phyloP scores from a whole-genome alignment of 176 grass and related monocot species.

The Raddia distichophylla region DNA sequence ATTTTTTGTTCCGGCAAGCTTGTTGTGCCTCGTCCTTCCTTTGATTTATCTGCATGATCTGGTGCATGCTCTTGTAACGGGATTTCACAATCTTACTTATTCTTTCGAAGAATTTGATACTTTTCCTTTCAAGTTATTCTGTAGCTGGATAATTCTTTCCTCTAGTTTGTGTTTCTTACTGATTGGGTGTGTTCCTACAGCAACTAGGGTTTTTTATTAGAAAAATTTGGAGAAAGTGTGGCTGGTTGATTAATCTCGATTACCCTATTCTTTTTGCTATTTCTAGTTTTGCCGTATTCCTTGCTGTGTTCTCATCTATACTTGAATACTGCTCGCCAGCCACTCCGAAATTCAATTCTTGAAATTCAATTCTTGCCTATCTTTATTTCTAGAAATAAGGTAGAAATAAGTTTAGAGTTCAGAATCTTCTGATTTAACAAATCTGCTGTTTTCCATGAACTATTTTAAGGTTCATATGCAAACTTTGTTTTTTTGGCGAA shows the following conservation, averaged over 20 bases:
- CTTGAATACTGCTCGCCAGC: slow-evolving; percentile 5
- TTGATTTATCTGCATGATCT: background rate
- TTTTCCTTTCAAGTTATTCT: background rate
- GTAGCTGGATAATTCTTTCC: background rate
- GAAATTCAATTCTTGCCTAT: background rate
- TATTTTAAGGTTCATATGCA: background rate
- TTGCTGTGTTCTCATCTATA: background rate
- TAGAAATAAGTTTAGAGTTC: too few relatives aligned
- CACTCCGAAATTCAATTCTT: background rate
- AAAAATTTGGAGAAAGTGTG: background rate
- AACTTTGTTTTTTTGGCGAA: background rate
- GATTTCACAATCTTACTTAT: background rate
- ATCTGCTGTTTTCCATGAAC: background rate
- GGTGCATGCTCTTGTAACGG: background rate
- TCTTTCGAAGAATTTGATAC: background rate
- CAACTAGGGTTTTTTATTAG: background rate
- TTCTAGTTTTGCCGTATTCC: background rate
- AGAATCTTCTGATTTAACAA: background rate
- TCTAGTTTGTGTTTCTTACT: background rate
- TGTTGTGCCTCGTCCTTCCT: background rate
- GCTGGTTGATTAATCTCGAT: background rate
- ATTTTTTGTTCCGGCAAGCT: background rate
- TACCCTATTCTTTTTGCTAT: background rate
- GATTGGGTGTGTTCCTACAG: background rate
- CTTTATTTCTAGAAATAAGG: background rate